phyloP scores from a whole-genome alignment of 495 filamentous ascomycete species.

The Cladorrhinum samala region DNA sequence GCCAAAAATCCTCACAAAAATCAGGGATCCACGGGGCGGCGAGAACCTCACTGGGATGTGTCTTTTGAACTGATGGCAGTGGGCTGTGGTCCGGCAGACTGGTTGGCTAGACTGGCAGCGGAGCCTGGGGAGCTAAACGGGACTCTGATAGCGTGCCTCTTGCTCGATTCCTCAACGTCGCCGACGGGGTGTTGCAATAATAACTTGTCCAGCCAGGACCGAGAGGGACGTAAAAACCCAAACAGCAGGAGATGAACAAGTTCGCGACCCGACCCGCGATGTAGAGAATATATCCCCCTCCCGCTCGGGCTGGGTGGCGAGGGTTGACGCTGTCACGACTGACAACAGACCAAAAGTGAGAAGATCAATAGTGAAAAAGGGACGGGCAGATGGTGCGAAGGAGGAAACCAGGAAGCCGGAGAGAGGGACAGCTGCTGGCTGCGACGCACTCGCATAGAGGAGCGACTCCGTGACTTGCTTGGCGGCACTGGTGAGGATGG shows the following conservation, averaged over 20 bases:
- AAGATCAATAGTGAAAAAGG: neutral
- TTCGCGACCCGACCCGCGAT: slow-evolving; percentile 14
- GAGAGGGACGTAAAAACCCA: slow-evolving; percentile 3
- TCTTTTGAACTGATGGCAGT: slow-evolving; percentile 17
- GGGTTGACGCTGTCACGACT: slow-evolving; percentile 22
- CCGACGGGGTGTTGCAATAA: slow-evolving; percentile 2
- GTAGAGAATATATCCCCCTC: slow-evolving; percentile 24
- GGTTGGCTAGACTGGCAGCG: slow-evolving; percentile 14
- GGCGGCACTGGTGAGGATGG: slow-evolving; percentile 12
- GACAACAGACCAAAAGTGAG: neutral
- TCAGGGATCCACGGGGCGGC: slow-evolving; percentile 28
- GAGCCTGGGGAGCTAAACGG: slow-evolving; percentile 14
- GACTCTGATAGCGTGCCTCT: slow-evolving; percentile 1
- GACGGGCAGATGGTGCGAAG: neutral
- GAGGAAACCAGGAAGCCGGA: slow-evolving; percentile 16
- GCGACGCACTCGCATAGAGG: slow-evolving; percentile 23
- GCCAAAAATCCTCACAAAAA: slow-evolving; percentile 22
- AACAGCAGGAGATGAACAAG: slow-evolving; percentile 5
- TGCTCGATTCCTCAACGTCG: slow-evolving; percentile 13
- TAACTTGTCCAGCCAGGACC: slow-evolving; percentile 4
- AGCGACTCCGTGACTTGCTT: slow-evolving; percentile 22
- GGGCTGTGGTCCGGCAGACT: slow-evolving; percentile 14
- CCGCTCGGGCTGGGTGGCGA: slow-evolving; percentile 22
- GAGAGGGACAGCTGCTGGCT: slow-evolving; percentile 7
- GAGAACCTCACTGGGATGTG: slow-evolving; percentile 28